Percentiles rank a stretch among this genome's conserved stretches.
Conservation (phyloP, 2,329 filamentous ascomycete genomes). For the Colletotrichum tabaci region DNA sequence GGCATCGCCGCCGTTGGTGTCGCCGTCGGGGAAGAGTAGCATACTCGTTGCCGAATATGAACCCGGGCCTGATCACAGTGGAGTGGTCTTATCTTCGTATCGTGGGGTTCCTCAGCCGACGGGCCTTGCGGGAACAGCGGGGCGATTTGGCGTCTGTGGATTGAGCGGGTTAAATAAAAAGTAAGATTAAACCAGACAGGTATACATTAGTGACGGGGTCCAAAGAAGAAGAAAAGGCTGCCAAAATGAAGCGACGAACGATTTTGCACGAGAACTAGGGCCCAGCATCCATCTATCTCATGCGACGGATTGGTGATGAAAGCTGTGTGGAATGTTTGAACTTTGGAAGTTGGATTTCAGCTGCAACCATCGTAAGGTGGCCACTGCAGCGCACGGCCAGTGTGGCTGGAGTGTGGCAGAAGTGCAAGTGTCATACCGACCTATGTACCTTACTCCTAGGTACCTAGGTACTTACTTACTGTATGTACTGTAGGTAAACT, state of each 20-base stretch:
- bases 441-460: too few relatives aligned
- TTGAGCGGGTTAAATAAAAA: neutral
- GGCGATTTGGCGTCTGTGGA: neutral
- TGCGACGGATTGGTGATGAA: neutral
- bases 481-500: too few relatives aligned
- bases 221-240: neutral
- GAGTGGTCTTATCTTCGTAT: slow-evolving; percentile 21
- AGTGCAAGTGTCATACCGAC: slow-evolving; percentile 1
- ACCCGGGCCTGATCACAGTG: neutral
- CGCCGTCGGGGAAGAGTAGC: slow-evolving; percentile 17
- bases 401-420: slow-evolving; percentile 22
- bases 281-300: neutral
- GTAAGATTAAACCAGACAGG: neutral
- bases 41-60: slow-evolving; percentile 15
- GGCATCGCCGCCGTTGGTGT: neutral
- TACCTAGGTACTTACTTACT: too few relatives aligned
- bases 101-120: slow-evolving; percentile 20
- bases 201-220: neutral
- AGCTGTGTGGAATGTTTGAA: slow-evolving; percentile 14
- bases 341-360: slow-evolving; percentile 16
- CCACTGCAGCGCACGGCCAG: slow-evolving; percentile 24
- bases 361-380: slow-evolving; percentile 24
- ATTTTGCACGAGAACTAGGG: neutral
- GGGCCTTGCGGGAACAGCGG: slow-evolving; percentile 19
- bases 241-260: neutral